Base-by-base conservation (phyloP, 2,329 filamentous ascomycete species). In the Dothideomycetidae sp. region DNA sequence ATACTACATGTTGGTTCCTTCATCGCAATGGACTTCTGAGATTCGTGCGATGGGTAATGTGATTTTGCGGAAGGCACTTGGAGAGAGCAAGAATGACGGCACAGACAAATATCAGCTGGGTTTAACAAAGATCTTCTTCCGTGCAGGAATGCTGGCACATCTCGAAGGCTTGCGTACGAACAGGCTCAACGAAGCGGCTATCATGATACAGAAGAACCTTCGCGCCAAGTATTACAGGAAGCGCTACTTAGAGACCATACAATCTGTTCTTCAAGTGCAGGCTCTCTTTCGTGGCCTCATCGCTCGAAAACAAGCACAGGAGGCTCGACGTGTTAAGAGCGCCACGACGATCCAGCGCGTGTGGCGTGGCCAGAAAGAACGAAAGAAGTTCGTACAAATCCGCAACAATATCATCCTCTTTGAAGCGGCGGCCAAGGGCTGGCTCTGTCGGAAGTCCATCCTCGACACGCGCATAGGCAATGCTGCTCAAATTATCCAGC, bases 151-250 rank as follows among this genome's bases (percentile, higher is more conserved):
- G 90, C 77, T 98, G 50, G 90, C 90, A 5, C 94, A 94, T 64
- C 67, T 98, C 35, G 90, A 98, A 62, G 94, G 94, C 48, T 69
- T 94, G 46, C 77, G 90, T 42, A 94, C 90, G 10, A 83, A 71
- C 47, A 78, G 86, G 42, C 70, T 98, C 54, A 96, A 93, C 55
- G 81, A 85, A 48, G 93, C 86, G 48, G 90, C 90, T 10, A 82
- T 93, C 50, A 81, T 98, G 76, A 98, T 98, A 40, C 90, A 98
- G 61, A 98, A 98, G 76, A 98, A 98, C 54, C 64, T 98, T 39
- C 81, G 78, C 46, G 85, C 84, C 57, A 93, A 93, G 61, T 96
- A 93, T 63, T 94, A 94, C 62, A 78, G 90, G 41, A 80, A 80
- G 50, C 81, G 80, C 52, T 98, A 93, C 57, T 70, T 98, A 30